Conservation (phyloP, 2,329 filamentous ascomycete genomes). For the Diplodia sapinea region DNA sequence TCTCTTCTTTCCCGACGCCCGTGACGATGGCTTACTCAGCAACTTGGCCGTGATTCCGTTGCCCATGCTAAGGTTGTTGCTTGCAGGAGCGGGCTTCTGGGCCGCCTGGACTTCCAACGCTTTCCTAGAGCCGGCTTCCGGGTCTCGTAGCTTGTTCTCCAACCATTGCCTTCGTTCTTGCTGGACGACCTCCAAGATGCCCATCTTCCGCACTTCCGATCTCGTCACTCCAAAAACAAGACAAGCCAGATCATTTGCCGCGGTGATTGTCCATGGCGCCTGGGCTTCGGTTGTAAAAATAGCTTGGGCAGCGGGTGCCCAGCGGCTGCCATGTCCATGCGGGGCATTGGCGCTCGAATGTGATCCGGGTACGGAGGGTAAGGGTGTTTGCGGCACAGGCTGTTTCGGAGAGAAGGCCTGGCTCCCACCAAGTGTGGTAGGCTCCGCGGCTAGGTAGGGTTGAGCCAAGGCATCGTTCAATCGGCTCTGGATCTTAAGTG, state of each 20-base stretch:
- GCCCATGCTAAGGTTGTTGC: slow-evolving; percentile 65
- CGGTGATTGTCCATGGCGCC: slow-evolving; percentile 92
- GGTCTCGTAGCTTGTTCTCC: slow-evolving; percentile 77
- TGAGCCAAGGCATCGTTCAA: slow-evolving; percentile 84
- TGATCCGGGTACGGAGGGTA: slow-evolving; percentile 43
- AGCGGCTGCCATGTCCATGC: slow-evolving; percentile 90
- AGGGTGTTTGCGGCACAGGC: slow-evolving; percentile 41
- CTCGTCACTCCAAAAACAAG: slow-evolving; percentile 99
- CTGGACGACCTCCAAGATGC: slow-evolving; percentile 92
- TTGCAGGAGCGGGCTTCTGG: slow-evolving; percentile 40
- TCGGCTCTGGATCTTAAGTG: slow-evolving; percentile 77
- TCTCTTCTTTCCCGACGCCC: slow-evolving; percentile 60
- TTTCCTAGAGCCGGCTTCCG: slow-evolving; percentile 54
- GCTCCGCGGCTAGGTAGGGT: slow-evolving; percentile 70
- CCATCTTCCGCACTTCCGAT: slow-evolving; percentile 90
- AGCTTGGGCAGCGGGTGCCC: slow-evolving; percentile 88
- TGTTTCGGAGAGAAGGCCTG: slow-evolving; percentile 47
- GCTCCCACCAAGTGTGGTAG: slow-evolving; percentile 43
- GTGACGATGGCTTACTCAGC: slow-evolving; percentile 78
- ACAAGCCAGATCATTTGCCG: slow-evolving; percentile 95
- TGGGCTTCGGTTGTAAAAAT: slow-evolving; percentile 96
- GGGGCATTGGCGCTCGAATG: slow-evolving; percentile 51
- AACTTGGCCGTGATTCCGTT: slow-evolving; percentile 87
- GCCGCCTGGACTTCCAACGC: slow-evolving; percentile 45
- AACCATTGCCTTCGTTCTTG: slow-evolving; percentile 89